Evolutionary conservation across 768 basidiomycete genomes (phyloP), one percentile per base, ranked within the genome.

Genomic region (Calocybe cyanea): DNA sequence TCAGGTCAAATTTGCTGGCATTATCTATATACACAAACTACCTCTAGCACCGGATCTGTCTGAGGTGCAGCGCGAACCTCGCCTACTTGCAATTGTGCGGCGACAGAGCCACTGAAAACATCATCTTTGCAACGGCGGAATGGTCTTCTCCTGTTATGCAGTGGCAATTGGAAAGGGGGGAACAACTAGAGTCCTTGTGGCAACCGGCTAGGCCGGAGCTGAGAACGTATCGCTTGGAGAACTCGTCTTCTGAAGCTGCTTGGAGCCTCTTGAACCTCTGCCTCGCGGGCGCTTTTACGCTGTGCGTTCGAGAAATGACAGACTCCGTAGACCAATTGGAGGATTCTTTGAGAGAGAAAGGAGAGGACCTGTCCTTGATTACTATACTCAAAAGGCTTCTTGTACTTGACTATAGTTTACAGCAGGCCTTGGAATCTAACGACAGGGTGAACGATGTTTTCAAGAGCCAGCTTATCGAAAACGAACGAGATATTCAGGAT

Each of bases 81-180:
- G 48, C 46, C 34, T 17, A 43, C 7, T 53, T 53, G 15, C 48
- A 49, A 7, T 35, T 50, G 18, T 53, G 52, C n/a, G 52, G 48
- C 2, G 38, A 37, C 7, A 37, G 31, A 2, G 45, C 45, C 17
- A 53, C 48, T 1, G 31, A 49, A 30, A 53, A 53, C 15, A 43
- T 53, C 28, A 25, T 53, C 7, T 42, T 53, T 1, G 48, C 49
- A 13, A 50, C 52, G n/a, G 47, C 52, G 14, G 50, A 53, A 20
- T 53, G 52, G 52, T 35, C 41, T 11, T 23, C 38, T 6, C 45
- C 45, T 44, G 38, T 41, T 1, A 44, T 30, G 18, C 38, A 43
- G n/a, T 36, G 21, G 15, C 45, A 47, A 15, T 17, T 47, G 17
- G 36, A 46, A 15, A 46, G 42, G 20, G 45, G 46, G 38, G 20